Percentiles rank a stretch among this genome's conserved stretches.
phyloP scores from a whole-genome alignment of 1,284 basidiomycete species.

The Sanghuangporus sanghuang region DNA sequence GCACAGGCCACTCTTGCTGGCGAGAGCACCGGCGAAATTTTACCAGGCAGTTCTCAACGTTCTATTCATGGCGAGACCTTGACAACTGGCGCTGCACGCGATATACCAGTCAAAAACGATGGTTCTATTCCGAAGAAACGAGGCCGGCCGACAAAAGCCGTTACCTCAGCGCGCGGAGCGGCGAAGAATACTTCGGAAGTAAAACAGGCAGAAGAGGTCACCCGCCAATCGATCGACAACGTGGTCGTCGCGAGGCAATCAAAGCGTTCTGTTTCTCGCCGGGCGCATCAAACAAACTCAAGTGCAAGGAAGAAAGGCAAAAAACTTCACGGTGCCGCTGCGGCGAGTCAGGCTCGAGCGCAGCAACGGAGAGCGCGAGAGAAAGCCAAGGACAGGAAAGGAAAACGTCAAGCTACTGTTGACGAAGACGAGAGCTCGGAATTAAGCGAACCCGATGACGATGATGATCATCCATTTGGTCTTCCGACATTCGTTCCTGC shows the following conservation, averaged over 20 bases:
- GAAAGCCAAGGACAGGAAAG: conserved; percentile 26
- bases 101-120: conserved; percentile 10
- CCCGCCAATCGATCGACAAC: conserved; percentile 26
- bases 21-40: conserved; percentile 19
- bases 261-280: conserved; percentile 1
- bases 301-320: conserved; percentile 11
- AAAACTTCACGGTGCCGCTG: conserved; percentile 12
- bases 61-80: conserved; percentile 16
- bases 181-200: conserved; percentile 23
- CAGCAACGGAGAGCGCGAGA: conserved; percentile 4
- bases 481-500: conserved; percentile 71
- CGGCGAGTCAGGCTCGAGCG: conserved; percentile 10
- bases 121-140: conserved; percentile 39
- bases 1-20: conserved; percentile 17
- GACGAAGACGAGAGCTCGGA: conserved; percentile 32
- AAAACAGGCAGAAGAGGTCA: conserved; percentile 27
- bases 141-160: conserved; percentile 49
- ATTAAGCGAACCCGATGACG: conserved; percentile 25
- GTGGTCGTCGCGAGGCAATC: conserved; percentile 21
- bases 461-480: conserved; percentile 31
- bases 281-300: neutral
- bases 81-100: conserved; percentile 4
- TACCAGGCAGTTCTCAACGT: conserved; percentile 11
- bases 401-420: conserved; percentile 27
- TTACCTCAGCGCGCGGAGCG: conserved; percentile 25